Percentiles rank a stretch among this genome's conserved stretches.
phyloP scores from a whole-genome alignment of 257 asterid genomes.

The Solanum piurae region DNA sequence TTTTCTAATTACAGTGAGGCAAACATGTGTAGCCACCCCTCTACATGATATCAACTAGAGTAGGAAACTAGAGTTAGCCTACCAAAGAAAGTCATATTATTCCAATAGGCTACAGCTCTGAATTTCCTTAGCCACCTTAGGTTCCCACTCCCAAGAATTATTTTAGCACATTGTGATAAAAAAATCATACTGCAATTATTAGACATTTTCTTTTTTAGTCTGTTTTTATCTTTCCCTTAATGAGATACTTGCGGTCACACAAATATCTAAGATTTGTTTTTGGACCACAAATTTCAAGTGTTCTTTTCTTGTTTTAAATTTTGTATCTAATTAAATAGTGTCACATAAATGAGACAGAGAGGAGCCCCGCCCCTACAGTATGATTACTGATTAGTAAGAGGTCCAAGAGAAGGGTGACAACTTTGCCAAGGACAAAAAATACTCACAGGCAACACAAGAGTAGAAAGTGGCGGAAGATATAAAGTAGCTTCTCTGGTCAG shows the following conservation, averaged over 20 bases:
- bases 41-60: not conserved
- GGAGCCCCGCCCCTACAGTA: not conserved
- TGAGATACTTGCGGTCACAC: too few species aligned
- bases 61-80: not conserved
- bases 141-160: not conserved
- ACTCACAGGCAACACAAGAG: conserved; percentile 10
- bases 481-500: not conserved
- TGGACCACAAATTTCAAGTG: too few species aligned
- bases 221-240: not conserved
- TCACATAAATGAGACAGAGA: too few species aligned
- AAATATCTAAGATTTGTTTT: too few species aligned
- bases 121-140: not conserved
- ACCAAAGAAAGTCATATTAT: not conserved
- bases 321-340: too few species aligned
- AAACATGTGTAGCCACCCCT: not conserved
- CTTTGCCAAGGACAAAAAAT: conserved; percentile 16
- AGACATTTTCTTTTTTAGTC: not conserved
- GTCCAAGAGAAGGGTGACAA: not conserved
- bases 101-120: not conserved
- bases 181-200: not conserved
- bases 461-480: not conserved
- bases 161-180: not conserved
- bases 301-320: too few species aligned
- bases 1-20: not conserved
- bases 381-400: not conserved